Evolutionary conservation across 257 asterid species (phyloP), one percentile per base, ranked within the genome.

Genomic region (Plectranthus barbatus): DNA sequence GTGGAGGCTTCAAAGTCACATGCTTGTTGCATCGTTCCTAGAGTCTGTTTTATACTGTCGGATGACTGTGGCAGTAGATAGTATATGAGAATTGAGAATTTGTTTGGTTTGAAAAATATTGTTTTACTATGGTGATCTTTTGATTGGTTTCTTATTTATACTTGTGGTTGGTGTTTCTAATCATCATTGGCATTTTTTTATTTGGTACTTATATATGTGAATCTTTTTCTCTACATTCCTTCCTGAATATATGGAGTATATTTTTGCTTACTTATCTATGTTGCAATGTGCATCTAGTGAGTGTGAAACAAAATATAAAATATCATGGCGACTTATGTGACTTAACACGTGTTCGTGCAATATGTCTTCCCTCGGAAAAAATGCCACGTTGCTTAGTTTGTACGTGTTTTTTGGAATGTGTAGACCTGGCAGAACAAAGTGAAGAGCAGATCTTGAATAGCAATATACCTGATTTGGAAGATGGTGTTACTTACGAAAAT

Each of bases 401-500:
- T 26, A 67, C 47, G 40, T 57, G 57, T 62, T 57, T 63, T n/a
- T 60, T 74, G 49, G 19, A 46, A 64, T 81, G 47, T 69, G 73
- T 71, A 75, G 90, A 84, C 66, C 44, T 17, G 39, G 44, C 72
- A 39, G 72, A 75, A 81, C 81, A 79, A 57, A 69, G 80, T 56
- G 94, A 75, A 62, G 94, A 81, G 73, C 90, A 81, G 79, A 66
- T 76, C 56, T 60, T 77, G 68, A 76, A 68, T 61, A 78, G 81
- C 72, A 77, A 48, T 56, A 67, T 83, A 64, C 79, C 81, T 0
- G 88, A 86, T 69, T 33, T 73, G 66, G 98, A 84, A 69, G 90
- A 81, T 62, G 77, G 66, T 62, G 79, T 69, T 77, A 58, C 79
- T 21, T 80, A 69, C 67, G 96, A 83, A 73, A 77, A 75, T 77